A percentile compares a stretch with the other conserved stretches of the same genome.
Evolutionary conservation across 2,329 filamentous ascomycete genomes (phyloP).

Genomic region (Cyphellophora attinorum): DNA sequence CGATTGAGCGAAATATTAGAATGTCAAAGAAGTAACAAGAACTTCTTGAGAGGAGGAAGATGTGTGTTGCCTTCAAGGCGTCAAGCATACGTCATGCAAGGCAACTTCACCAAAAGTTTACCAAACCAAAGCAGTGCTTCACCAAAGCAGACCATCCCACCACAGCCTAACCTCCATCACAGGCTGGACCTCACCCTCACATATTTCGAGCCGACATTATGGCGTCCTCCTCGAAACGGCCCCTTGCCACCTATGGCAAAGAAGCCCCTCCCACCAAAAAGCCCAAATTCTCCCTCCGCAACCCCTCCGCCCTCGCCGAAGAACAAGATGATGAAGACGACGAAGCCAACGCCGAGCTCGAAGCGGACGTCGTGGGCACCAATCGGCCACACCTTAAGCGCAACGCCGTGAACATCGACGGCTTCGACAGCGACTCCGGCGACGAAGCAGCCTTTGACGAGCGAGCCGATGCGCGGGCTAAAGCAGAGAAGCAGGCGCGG

Average conservation of each 20-base stretch:
- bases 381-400: constrained; percentile 68
- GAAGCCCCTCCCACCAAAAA: constrained; percentile 49
- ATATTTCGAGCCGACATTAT: no score
- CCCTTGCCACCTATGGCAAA: not conserved
- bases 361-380: constrained; percentile 83
- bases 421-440: constrained; percentile 87
- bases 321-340: constrained; percentile 69
- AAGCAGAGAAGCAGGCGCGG: constrained; percentile 33
- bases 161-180: no score
- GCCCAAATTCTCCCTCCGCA: constrained; percentile 86
- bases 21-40: no score
- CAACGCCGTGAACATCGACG: constrained; percentile 90
- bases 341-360: constrained; percentile 66
- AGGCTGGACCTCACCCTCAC: no score
- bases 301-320: constrained; percentile 82
- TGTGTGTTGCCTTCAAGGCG: no score
- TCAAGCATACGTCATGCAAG: no score
- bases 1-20: no score
- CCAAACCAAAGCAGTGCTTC: no score
- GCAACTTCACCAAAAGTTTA: no score
- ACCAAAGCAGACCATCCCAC: no score
- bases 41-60: no score
- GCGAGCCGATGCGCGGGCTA: constrained; percentile 53
- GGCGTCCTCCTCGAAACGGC: constrained; percentile 1
- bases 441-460: constrained; percentile 80